Evolutionary conservation across 805 yeast genomes (phyloP).

Genomic region (Ogataea philodendri): DNA sequence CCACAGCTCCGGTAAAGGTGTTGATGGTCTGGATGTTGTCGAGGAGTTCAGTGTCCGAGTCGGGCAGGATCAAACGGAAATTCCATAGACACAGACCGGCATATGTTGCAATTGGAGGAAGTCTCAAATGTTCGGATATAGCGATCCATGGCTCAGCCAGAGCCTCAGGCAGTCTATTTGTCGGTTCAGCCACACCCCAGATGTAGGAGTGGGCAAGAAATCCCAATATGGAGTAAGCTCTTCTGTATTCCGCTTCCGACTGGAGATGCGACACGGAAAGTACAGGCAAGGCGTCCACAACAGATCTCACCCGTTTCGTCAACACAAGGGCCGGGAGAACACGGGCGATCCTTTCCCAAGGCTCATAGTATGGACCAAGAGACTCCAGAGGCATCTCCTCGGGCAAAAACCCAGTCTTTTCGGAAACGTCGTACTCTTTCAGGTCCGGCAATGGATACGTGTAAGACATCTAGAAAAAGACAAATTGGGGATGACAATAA

Average conservation of each 20-base stretch:
- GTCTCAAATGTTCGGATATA: constrained; percentile 56
- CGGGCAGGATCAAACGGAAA: constrained; percentile 60
- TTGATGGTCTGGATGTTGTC: constrained; percentile 73
- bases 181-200: constrained; percentile 73
- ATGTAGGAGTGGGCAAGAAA: constrained; percentile 86
- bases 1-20: constrained; percentile 87
- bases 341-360: constrained; percentile 73
- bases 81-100: constrained; percentile 90
- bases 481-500: neutral
- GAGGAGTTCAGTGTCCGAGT: constrained; percentile 37
- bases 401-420: constrained; percentile 78
- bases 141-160: constrained; percentile 69
- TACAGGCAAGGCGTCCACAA: constrained; percentile 63
- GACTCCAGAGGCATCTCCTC: constrained; percentile 56
- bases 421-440: constrained; percentile 68
- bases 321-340: constrained; percentile 73
- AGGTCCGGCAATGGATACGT: constrained; percentile 45
- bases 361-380: constrained; percentile 58
- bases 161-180: constrained; percentile 60
- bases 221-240: constrained; percentile 79
- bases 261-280: constrained; percentile 48
- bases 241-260: constrained; percentile 53
- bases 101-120: constrained; percentile 87
- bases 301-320: constrained; percentile 55
- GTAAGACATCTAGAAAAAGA: constrained; percentile 22